Evolutionary conservation across 257 asterid species (phyloP).

Genomic region (Forsythia suspensa): DNA sequence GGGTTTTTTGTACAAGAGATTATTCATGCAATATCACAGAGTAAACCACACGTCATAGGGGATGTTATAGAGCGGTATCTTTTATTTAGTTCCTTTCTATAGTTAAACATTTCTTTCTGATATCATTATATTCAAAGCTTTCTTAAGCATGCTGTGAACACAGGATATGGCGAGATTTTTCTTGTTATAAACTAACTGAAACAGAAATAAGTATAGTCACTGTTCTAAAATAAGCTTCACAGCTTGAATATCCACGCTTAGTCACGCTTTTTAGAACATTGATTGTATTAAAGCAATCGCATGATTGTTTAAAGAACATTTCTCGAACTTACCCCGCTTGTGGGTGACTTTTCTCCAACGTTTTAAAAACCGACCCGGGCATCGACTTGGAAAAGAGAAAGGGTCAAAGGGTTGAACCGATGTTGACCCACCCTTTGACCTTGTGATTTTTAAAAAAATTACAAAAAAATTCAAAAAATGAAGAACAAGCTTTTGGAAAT

Average conservation of each 20-base stretch:
- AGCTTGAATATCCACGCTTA: too few relatives aligned
- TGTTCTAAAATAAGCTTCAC: too few relatives aligned
- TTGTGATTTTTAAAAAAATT: too few relatives aligned
- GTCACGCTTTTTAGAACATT: too few relatives aligned
- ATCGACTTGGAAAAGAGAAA: too few relatives aligned
- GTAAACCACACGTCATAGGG: neutral
- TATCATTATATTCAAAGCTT: neutral
- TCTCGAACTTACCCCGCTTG: neutral
- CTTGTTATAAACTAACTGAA: neutral
- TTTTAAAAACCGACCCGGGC: too few relatives aligned
- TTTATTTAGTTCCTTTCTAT: neutral
- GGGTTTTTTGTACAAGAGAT: neutral
- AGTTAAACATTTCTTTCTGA: too few relatives aligned
- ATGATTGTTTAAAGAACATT: neutral
- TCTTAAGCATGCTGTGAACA: neutral
- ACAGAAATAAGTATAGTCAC: neutral
- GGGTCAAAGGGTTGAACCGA: too few relatives aligned
- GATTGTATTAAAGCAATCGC: neutral
- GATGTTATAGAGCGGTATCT: neutral
- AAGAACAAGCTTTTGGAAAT: too few relatives aligned
- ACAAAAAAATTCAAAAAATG: too few relatives aligned
- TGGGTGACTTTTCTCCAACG: neutral
- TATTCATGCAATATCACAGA: neutral
- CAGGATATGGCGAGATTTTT: neutral
- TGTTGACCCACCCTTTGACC: too few relatives aligned